Base-by-base conservation (phyloP, 108 stramenopile genomes). In the Fragilaria radians region DNA sequence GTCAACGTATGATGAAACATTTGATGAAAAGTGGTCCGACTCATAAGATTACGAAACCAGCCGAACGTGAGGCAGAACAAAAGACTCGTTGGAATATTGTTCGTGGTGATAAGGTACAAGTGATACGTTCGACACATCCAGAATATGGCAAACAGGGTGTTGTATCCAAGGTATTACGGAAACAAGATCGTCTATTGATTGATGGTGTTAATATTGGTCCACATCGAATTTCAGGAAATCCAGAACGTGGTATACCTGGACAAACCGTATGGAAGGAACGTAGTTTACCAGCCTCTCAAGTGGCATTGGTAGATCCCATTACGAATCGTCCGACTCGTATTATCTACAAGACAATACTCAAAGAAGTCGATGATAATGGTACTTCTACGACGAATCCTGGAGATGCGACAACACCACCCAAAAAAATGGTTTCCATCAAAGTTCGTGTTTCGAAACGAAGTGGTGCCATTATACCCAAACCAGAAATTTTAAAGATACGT, bases 21-120 rank as follows among this genome's bases (percentile, higher is more conserved):
- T 27, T 53, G n/a, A 53, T 53, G 52, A n/a, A n/a, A n/a, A 24
- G 24, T 18, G 27, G 26, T n/a, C 52, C 52, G 2, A n/a, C n/a
- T 28, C 22, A 22, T 23, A 48, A 48, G 22, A 53, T 28, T 3
- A 28, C 19, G 2, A 53, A 53, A 53, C 52, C 52, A 24, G 22
- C 32, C 19, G 17, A 42, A 19, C 7, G 30, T n/a, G 49, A 50
- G 23, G 51, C 59, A 14, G 50, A 18, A 19, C 14, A 51, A 26
- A 49, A 67, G 50, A 48, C 7, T 19, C 47, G 65, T 50, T 97
- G 85, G 88, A 77, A 93, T 70, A 95, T 97, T 53, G 57, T 96
- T 22, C 72, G 89, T 25, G 97, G 97, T 28, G 97, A 97, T 75
- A 93, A 82, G 57, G 95, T 97, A 48, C 85, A 88, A 71, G 93